Conservation (phyloP, 2,329 filamentous ascomycete genomes). For the Lasiodiplodia gonubiensis region DNA sequence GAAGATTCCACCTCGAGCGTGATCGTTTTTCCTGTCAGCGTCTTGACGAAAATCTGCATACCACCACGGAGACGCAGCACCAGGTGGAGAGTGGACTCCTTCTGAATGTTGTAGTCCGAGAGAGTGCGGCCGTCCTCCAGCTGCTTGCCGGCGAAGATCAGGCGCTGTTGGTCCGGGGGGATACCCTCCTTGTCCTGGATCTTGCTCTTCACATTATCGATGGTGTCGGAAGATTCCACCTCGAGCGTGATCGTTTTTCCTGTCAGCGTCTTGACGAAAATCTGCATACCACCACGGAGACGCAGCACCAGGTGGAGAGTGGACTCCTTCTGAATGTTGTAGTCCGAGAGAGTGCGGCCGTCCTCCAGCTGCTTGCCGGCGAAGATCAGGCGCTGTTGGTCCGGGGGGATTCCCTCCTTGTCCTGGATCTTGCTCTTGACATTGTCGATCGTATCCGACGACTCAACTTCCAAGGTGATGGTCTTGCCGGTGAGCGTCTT, state of each 20-base stretch:
- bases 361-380: conserved; percentile 97
- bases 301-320: conserved; percentile 86
- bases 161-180: conserved; percentile 89
- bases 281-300: conserved; percentile 78
- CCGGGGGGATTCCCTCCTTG: conserved; percentile 95
- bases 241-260: conserved; percentile 95
- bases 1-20: conserved; percentile 88
- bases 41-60: conserved; percentile 66
- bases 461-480: conserved; percentile 70
- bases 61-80: conserved; percentile 88
- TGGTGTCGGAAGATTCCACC: conserved; percentile 87
- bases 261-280: conserved; percentile 64
- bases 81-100: conserved; percentile 76
- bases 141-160: conserved; percentile 94
- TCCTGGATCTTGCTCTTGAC: conserved; percentile 98
- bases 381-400: conserved; percentile 95
- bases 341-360: conserved; percentile 85
- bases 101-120: conserved; percentile 95
- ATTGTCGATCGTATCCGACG: conserved; percentile 90
- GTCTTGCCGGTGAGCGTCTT: conserved; percentile 68
- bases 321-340: conserved; percentile 95
- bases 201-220: conserved; percentile 93
- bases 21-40: conserved; percentile 83
- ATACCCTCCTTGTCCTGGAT: conserved; percentile 85
- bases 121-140: conserved; percentile 90